Base-by-base conservation (phyloP, 1,284 basidiomycete genomes). In the Sphagnurus paluster region DNA sequence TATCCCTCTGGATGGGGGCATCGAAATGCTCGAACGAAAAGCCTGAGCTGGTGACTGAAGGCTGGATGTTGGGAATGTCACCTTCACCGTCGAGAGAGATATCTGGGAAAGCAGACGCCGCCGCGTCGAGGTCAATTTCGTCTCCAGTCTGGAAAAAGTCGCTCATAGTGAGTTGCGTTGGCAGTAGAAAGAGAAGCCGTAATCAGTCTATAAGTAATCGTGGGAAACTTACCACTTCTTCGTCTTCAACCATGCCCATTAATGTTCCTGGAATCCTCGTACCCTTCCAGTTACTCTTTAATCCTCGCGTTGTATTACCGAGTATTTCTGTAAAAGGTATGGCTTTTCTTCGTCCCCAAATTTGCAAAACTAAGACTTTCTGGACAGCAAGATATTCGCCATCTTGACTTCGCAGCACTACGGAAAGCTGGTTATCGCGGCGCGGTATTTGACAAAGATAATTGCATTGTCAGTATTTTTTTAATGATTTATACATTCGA, bases 391-490 rank as follows among this genome's bases (percentile, higher is more conserved):
- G 93, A 92, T 63, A 93, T 98, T 57, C 84, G 89, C 66, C 77
- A 90, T 54, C 74, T 98, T 57, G 85, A 98, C 66, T 98, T 94
- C 76, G 58, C 60, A n/a, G 84, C 83, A 11, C 72, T 98, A 29
- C 77, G 79, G 49, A 73, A 74, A 45, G 82, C 83, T 13, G 94
- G 95, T 1, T 94, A 93, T 59, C 81, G 85, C 37, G 93, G 88
- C 25, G 87, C 90, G 9, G 85, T 99, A 0, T 88, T 98, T 56
- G 96, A 98, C 79, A 98, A 98, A 71, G 96, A 99, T 65, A 98
- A 99, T 57, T 98, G 96, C 62, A 67, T 98, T 56, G 93, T 92
- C 58, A 28, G 83, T 69, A 24, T 14, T 16, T 16, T 13, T 29
- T 39, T 0, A 17, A 36, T n/a, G n/a, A n/a, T n/a, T n/a, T n/a